Percentiles rank a stretch among this genome's conserved stretches.
phyloP scores from a whole-genome alignment of 371 early-diverging fungal species.

The Mucor lusitanicus region DNA sequence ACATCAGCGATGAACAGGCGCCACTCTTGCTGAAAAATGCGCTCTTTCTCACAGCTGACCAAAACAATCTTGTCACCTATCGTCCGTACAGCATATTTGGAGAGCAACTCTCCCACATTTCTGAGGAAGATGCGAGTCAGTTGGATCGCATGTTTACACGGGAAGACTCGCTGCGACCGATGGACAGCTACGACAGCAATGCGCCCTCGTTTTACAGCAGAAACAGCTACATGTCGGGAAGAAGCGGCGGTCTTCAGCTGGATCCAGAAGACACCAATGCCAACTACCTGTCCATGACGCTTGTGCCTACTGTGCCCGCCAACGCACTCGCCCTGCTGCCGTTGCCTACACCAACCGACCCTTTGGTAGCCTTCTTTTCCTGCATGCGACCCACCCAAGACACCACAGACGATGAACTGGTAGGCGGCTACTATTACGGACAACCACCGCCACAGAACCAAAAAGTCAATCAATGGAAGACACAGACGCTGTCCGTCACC shows the following conservation, averaged over 20 bases:
- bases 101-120: conserved; percentile 46
- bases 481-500: conserved; percentile 20
- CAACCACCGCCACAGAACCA: neutral
- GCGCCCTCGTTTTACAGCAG: conserved; percentile 20
- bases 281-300: neutral
- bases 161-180: conserved; percentile 21
- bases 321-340: conserved; percentile 36
- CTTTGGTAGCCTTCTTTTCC: conserved; percentile 24
- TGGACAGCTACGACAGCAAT: conserved; percentile 22
- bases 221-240: neutral
- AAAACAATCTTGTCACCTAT: conserved; percentile 23
- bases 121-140: conserved; percentile 42
- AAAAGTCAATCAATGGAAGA: conserved; percentile 20
- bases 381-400: conserved; percentile 6
- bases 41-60: conserved; percentile 22
- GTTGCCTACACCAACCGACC: conserved; percentile 29
- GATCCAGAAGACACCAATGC: neutral
- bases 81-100: conserved; percentile 52
- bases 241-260: conserved; percentile 1
- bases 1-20: conserved; percentile 33
- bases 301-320: conserved; percentile 22
- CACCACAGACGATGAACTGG: conserved; percentile 3
- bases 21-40: conserved; percentile 40
- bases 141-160: conserved; percentile 30
- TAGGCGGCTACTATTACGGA: conserved; percentile 8